Evolutionary conservation across 495 filamentous ascomycete species (phyloP).

Genomic region (Aspergillus campestris): DNA sequence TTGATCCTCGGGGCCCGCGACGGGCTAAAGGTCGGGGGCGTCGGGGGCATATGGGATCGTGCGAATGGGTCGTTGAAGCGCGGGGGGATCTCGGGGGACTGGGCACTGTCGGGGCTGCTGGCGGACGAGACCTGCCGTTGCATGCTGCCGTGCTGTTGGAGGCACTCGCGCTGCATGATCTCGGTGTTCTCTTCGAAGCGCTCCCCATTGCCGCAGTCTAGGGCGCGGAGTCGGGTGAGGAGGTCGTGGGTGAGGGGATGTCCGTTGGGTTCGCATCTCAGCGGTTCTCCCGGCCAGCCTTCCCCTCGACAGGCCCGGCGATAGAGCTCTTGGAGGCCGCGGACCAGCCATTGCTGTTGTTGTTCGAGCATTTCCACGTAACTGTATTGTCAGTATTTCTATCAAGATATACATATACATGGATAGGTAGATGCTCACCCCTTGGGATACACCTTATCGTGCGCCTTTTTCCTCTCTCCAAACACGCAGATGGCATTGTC

Average conservation of each 20-base stretch:
- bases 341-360: constrained; percentile 55
- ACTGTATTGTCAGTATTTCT: too few relatives aligned
- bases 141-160: constrained; percentile 41
- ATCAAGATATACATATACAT: constrained; percentile 1
- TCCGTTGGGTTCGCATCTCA: constrained; percentile 45
- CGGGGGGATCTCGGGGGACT: constrained; percentile 31
- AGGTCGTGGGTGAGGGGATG: constrained; percentile 61
- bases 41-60: constrained; percentile 23
- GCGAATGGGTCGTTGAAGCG: constrained; percentile 32
- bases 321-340: constrained; percentile 55
- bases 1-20: constrained; percentile 21
- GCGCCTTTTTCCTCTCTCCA: constrained; percentile 53
- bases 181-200: constrained; percentile 51
- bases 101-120: constrained; percentile 43
- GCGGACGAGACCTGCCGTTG: constrained; percentile 46
- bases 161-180: constrained; percentile 46
- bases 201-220: constrained; percentile 43
- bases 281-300: constrained; percentile 46
- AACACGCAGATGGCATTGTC: constrained; percentile 56
- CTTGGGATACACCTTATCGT: constrained; percentile 56
- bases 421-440: constrained; percentile 41
- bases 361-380: constrained; percentile 69
- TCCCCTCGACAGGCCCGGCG: constrained; percentile 39
- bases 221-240: constrained; percentile 48
- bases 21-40: constrained; percentile 32